phyloP scores from a whole-genome alignment of 352 stramenopile genomes.

The Phytopythium mirpurense region DNA sequence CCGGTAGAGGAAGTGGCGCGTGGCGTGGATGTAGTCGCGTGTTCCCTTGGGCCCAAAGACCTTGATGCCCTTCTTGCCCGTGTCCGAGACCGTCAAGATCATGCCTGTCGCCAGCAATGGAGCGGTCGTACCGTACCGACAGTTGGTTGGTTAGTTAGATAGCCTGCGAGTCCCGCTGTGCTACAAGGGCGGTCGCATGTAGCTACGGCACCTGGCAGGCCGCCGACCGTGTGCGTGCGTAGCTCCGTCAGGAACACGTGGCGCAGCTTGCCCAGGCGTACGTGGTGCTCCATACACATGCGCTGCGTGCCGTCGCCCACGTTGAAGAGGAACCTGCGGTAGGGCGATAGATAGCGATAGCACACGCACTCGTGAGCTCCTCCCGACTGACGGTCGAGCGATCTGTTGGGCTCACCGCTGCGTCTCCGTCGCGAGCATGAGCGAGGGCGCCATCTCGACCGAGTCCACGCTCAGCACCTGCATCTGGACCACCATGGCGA shows the following conservation, averaged over 20 bases:
- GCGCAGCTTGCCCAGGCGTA: conserved; percentile 79
- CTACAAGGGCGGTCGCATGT: not conserved
- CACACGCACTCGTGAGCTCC: not conserved
- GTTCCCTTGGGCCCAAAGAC: conserved; percentile 72
- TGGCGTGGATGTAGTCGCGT: conserved; percentile 63
- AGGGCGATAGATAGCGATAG: too few species aligned
- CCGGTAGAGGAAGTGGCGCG: conserved; percentile 79
- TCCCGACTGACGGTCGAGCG: too few species aligned
- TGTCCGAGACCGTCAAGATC: conserved; percentile 87
- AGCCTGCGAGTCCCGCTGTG: not conserved
- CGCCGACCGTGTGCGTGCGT: conserved; percentile 67
- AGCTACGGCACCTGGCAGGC: conserved; percentile 60
- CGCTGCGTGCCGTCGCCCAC: conserved; percentile 86
- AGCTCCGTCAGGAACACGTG: conserved; percentile 86
- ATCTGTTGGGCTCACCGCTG: conserved; percentile 40
- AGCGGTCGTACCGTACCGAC: not conserved
- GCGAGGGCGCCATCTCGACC: conserved; percentile 62
- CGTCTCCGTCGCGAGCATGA: conserved; percentile 67
- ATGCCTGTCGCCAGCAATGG: conserved; percentile 28
- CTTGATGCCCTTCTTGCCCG: conserved; percentile 65
- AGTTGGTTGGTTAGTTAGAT: not conserved
- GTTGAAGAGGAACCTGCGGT: conserved; percentile 91
- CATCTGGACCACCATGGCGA: conserved; percentile 62
- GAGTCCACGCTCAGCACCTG: conserved; percentile 76
- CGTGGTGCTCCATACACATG: conserved; percentile 90